A percentile compares a stretch with the other conserved stretches of the same genome.
Evolutionary conservation across 1,139 yeast species (phyloP).

Genomic region (Pichia sp.): DNA sequence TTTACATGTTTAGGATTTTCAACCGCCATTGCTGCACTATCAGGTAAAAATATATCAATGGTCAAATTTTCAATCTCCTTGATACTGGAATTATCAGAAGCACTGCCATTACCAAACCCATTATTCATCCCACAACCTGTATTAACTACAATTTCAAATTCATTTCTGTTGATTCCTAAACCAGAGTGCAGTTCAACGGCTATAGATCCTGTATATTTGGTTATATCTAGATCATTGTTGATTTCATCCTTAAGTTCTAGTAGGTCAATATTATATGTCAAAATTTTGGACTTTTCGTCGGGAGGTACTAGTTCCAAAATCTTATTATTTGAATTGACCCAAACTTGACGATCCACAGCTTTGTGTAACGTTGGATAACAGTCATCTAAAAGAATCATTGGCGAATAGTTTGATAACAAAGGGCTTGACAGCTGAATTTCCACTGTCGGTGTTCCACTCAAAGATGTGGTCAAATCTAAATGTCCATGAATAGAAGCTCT

Average conservation of each 20-base stretch:
- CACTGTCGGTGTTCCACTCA: constrained; percentile 71
- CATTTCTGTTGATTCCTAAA: constrained; percentile 53
- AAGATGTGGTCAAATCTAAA: constrained; percentile 53
- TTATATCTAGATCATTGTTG: constrained; percentile 15
- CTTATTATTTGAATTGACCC: constrained; percentile 32
- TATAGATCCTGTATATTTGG: constrained; percentile 42
- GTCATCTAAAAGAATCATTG: constrained; percentile 32
- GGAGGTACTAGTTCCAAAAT: constrained; percentile 73
- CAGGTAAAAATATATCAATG: constrained; percentile 36
- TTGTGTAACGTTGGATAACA: constrained; percentile 48
- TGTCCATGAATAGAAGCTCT: constrained; percentile 57
- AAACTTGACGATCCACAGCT: constrained; percentile 42
- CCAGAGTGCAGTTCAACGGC: constrained; percentile 53
- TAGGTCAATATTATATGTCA: constrained; percentile 56
- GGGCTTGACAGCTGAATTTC: constrained; percentile 42
- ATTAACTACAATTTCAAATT: constrained; percentile 65
- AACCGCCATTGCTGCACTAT: constrained; percentile 11
- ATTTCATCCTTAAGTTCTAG: constrained; percentile 14
- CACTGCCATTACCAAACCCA: constrained; percentile 22
- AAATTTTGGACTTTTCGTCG: constrained; percentile 64
- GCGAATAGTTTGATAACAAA: constrained; percentile 5
- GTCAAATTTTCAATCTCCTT: constrained; percentile 47
- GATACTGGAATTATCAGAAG: constrained; percentile 24
- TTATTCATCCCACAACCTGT: constrained; percentile 26
- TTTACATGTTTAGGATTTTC: constrained; percentile 9